A percentile compares a stretch with the other conserved stretches of the same genome.
These are phyloP conservation scores for Curvularia lunata DNA, from an alignment of 2,329 filamentous ascomycete species.

Conservation along the genomic window DNA sequence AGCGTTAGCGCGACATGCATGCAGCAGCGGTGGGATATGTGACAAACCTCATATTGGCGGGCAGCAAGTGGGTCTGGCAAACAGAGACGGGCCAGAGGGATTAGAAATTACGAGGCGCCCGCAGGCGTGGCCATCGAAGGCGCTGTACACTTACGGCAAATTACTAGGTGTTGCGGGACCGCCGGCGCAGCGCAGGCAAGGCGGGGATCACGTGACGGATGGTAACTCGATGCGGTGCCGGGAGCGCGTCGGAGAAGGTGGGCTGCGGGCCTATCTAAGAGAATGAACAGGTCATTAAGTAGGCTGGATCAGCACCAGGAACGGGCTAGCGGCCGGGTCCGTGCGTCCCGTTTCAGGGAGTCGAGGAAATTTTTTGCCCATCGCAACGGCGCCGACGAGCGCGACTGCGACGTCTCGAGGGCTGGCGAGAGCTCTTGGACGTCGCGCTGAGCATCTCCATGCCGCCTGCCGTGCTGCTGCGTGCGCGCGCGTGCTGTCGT, in stretches of 20 bases:
- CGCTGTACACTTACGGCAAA: slow-evolving; percentile 5
- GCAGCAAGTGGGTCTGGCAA: slow-evolving; percentile 15
- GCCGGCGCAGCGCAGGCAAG: slow-evolving; percentile 8
- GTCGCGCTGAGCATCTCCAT: neutral
- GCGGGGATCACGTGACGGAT: slow-evolving; percentile 32
- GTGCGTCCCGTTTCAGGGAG: slow-evolving; percentile 37
- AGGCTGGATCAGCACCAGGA: slow-evolving; percentile 25
- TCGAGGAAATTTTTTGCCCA: slow-evolving; percentile 37
- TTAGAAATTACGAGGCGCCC: slow-evolving; percentile 39
- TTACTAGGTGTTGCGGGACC: neutral
- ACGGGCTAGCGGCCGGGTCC: slow-evolving; percentile 28
- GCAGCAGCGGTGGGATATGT: slow-evolving; percentile 21
- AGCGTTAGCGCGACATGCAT: slow-evolving; percentile 44
- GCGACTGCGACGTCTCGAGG: neutral
- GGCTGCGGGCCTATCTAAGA: slow-evolving; percentile 40
- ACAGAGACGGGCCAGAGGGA: slow-evolving; percentile 15
- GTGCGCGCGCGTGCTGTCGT: slow-evolving; percentile 3
- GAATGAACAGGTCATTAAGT: slow-evolving; percentile 28
- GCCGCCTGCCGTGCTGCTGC: neutral
- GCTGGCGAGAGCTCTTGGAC: neutral
- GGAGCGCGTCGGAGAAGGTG: slow-evolving; percentile 39
- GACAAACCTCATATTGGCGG: slow-evolving; percentile 41
- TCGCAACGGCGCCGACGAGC: slow-evolving; percentile 30
- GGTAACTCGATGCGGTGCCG: slow-evolving; percentile 35
- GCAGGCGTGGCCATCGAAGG: slow-evolving; percentile 33